Conservation (phyloP, 2,329 filamentous ascomycete species). For the Fusarium sacchari region DNA sequence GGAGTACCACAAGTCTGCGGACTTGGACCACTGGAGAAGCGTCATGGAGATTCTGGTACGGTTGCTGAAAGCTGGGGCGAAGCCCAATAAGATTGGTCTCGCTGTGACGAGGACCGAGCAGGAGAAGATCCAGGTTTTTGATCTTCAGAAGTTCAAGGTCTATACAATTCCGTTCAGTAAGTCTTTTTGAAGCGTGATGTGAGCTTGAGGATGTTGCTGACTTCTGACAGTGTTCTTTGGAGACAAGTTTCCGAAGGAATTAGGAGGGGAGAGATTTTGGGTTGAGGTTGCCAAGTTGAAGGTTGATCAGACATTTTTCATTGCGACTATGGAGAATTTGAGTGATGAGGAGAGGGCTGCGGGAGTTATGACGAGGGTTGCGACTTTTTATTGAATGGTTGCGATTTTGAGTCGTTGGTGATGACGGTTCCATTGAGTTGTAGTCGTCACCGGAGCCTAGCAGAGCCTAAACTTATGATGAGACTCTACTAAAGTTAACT, state of each 20-base stretch:
- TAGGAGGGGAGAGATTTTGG: neutral
- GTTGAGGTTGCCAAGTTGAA: neutral
- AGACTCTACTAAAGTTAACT: no score
- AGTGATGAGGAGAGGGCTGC: neutral
- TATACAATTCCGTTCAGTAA: neutral
- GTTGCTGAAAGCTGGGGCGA: neutral
- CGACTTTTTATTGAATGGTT: neutral
- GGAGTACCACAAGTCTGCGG: neutral
- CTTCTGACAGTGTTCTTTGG: neutral
- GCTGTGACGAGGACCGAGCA: neutral
- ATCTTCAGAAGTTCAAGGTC: neutral
- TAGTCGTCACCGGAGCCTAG: no score
- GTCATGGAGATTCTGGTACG: neutral
- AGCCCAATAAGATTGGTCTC: neutral
- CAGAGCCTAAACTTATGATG: no score
- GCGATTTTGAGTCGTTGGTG: no score
- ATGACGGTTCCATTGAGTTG: no score
- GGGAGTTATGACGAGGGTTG: neutral
- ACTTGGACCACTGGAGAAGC: neutral
- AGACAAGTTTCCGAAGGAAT: neutral
- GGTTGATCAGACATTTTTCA: neutral
- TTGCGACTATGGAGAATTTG: neutral
- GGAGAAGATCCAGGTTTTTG: neutral
- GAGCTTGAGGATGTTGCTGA: fast-evolving
- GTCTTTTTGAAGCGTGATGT: fast-evolving